Conservation (phyloP, 2,329 filamentous ascomycete genomes). For the Endocalyx cinctus region DNA sequence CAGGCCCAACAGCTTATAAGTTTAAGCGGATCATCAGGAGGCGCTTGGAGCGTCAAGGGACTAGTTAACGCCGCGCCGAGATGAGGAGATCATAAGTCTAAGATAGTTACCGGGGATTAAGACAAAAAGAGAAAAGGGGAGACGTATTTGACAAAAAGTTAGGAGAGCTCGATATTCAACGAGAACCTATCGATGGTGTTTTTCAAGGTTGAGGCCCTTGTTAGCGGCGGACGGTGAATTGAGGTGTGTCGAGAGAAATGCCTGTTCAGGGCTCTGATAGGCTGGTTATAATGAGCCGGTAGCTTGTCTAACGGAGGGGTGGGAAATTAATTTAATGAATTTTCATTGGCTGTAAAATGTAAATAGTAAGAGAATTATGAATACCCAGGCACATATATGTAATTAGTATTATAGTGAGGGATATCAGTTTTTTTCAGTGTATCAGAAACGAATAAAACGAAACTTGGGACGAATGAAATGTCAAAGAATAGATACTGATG, state of each 20-base stretch:
- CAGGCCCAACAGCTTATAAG: slow-evolving; percentile 9
- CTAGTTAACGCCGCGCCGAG: slow-evolving; percentile 11
- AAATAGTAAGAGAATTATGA: slow-evolving; percentile 8
- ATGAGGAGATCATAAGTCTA: slow-evolving; percentile 14
- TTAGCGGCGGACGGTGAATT: slow-evolving; percentile 26
- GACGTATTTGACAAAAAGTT: slow-evolving; percentile 16
- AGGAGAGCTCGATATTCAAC: slow-evolving; percentile 19
- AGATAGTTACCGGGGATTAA: slow-evolving; percentile 11
- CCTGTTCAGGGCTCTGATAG: slow-evolving; percentile 19
- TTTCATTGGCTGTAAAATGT: slow-evolving; percentile 25
- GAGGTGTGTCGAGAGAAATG: slow-evolving; percentile 21
- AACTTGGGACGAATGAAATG: no score
- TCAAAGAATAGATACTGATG: no score
- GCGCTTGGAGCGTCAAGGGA: slow-evolving; percentile 16
- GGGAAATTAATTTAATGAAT: slow-evolving; percentile 8
- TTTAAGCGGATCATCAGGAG: slow-evolving; percentile 13
- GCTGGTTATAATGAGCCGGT: slow-evolving; percentile 13
- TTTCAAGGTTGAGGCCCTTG: slow-evolving; percentile 22
- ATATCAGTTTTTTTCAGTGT: no score
- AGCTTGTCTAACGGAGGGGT: slow-evolving; percentile 19
- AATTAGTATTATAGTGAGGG: no score
- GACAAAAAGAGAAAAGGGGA: slow-evolving; percentile 14
- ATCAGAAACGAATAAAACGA: no score
- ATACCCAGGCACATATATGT: no score
- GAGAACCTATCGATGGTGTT: slow-evolving; percentile 25